phyloP scores from a whole-genome alignment of 371 early-diverging fungal genomes.

The Mortierella sp. region DNA sequence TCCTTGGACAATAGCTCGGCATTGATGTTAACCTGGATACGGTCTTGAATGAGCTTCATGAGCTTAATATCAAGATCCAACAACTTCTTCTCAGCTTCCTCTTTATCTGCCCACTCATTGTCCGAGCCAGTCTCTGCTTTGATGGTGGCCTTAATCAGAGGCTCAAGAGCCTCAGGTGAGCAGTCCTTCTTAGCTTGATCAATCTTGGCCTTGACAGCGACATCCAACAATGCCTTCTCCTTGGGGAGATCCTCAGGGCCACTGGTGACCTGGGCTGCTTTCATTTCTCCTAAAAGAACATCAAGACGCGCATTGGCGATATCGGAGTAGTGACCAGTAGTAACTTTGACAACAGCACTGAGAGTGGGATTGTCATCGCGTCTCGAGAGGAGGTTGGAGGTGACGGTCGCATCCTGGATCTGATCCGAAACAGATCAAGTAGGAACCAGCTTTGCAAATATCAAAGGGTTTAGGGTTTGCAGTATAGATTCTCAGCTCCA shows the following conservation, averaged over 20 bases:
- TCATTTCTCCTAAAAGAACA: constrained; percentile 26
- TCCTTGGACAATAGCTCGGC: constrained; percentile 53
- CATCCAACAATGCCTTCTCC: constrained; percentile 18
- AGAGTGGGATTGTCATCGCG: constrained; percentile 22
- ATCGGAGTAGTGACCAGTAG: constrained; percentile 29
- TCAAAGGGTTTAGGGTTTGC: no score
- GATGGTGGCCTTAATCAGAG: constrained; percentile 33
- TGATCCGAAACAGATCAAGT: neutral
- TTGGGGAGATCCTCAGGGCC: constrained; percentile 25
- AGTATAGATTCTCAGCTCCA: neutral
- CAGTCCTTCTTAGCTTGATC: constrained; percentile 41
- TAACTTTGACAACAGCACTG: constrained; percentile 24
- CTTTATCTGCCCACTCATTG: constrained; percentile 38
- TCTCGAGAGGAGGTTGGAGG: constrained; percentile 12
- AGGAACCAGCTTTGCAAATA: no score
- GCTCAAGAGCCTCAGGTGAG: constrained; percentile 14
- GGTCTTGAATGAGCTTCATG: constrained; percentile 17
- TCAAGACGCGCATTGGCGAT: constrained; percentile 31
- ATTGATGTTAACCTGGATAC: constrained; percentile 29
- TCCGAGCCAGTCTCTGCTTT: constrained; percentile 27
- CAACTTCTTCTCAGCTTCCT: constrained; percentile 37
- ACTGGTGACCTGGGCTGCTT: constrained; percentile 44
- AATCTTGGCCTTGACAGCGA: constrained; percentile 32
- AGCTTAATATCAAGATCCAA: constrained; percentile 23
- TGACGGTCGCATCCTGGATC: neutral